Conservation (phyloP, 805 yeast species). For the Candida pseudoglaebosa region DNA sequence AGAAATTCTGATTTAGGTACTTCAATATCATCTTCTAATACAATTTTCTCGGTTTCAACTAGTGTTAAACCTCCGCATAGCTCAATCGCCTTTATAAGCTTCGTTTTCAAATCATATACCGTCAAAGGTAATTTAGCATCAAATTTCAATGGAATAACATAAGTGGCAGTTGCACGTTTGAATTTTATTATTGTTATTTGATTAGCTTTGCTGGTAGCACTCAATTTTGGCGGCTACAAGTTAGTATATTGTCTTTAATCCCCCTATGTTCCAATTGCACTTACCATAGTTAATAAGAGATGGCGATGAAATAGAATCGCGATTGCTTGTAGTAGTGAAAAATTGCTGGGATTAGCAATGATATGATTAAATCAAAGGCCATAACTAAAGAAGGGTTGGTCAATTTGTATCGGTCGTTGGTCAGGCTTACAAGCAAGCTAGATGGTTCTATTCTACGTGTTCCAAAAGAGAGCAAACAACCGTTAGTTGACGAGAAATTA, state of each 20-base stretch:
- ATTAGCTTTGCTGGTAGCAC: conserved; percentile 6
- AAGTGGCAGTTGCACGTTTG: conserved; percentile 30
- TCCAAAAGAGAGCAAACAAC: background rate
- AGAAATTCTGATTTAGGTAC: conserved; percentile 36
- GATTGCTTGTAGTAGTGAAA: background rate
- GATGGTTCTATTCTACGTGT: background rate
- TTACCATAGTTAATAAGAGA: background rate
- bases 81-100: conserved; percentile 37
- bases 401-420: conserved; percentile 2
- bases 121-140: conserved; percentile 11
- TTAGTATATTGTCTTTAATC: background rate
- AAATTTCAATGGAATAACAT: conserved; percentile 22
- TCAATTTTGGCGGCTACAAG: conserved; percentile 21
- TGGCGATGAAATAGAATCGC: too few species aligned
- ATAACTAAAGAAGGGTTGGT: background rate
- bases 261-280: background rate
- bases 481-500: conserved; percentile 1
- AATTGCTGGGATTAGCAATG: background rate
- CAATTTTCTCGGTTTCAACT: conserved; percentile 18
- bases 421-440: background rate
- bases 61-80: conserved; percentile 46
- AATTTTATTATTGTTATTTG: conserved; percentile 30
- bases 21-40: conserved; percentile 25
- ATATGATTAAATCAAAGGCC: background rate
- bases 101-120: conserved; percentile 15